A percentile compares a stretch with the other conserved stretches of the same genome.
These are phyloP conservation scores for Manihot esculenta DNA, from an alignment of 441 rosid genomes.

Conservation along the genomic window DNA sequence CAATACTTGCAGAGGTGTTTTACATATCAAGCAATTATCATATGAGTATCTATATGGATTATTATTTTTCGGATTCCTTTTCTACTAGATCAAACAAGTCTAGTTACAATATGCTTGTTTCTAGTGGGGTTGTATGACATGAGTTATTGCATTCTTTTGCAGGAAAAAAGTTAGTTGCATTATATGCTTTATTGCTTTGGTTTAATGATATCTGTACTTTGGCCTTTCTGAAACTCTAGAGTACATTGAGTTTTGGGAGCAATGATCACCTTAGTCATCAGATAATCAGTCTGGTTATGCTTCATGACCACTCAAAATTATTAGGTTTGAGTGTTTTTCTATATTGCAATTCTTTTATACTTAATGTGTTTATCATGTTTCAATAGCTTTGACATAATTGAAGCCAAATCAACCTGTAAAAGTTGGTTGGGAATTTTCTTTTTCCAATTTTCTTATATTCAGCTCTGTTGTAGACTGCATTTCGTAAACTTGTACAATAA, in stretches of 20 bases:
- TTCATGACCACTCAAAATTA: not conserved
- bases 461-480: not conserved
- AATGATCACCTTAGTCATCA: not conserved
- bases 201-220: not conserved
- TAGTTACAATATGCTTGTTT: not conserved
- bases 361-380: not conserved
- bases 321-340: not conserved
- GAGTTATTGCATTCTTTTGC: not conserved
- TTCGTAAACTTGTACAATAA: not conserved
- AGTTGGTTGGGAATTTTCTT: too few relatives aligned
- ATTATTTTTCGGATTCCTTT: not conserved
- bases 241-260: not conserved
- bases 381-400: not conserved
- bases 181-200: not conserved
- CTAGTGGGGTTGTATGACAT: not conserved
- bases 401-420: not conserved
- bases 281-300: not conserved
- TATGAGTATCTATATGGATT: not conserved
- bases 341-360: not conserved
- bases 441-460: not conserved
- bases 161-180: not conserved
- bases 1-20: slow-evolving; percentile 63
- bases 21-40: not conserved
- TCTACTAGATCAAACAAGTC: not conserved
- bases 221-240: not conserved